Evolutionary conservation across 495 filamentous ascomycete genomes (phyloP).

Genomic region (Aspergillus avenaceus): DNA sequence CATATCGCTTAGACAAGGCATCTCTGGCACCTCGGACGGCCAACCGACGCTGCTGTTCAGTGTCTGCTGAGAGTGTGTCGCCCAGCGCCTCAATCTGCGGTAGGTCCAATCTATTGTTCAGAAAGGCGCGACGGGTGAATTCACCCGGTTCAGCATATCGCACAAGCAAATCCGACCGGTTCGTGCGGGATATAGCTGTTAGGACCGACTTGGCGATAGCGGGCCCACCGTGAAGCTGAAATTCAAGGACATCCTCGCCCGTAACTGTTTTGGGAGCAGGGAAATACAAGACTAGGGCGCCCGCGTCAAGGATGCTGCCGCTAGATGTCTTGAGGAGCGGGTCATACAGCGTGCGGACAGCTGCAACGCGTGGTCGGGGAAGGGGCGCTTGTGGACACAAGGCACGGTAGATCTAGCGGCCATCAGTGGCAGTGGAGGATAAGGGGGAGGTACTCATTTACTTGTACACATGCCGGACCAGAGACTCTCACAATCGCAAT

Average conservation of each 20-base stretch:
- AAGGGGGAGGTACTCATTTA: too few relatives aligned
- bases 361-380: constrained; percentile 72
- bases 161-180: constrained; percentile 35
- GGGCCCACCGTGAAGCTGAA: constrained; percentile 90
- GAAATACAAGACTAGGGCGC: constrained; percentile 84
- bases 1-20: constrained; percentile 72
- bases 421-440: too few relatives aligned
- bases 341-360: constrained; percentile 70
- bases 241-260: constrained; percentile 86
- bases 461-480: constrained; percentile 67
- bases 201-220: constrained; percentile 86
- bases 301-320: constrained; percentile 67
- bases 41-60: constrained; percentile 86
- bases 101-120: constrained; percentile 79
- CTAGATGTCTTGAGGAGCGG: constrained; percentile 42
- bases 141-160: constrained; percentile 94
- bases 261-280: constrained; percentile 80
- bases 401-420: constrained; percentile 68
- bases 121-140: constrained; percentile 89
- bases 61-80: constrained; percentile 80
- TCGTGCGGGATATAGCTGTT: constrained; percentile 60
- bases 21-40: constrained; percentile 75
- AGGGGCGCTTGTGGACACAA: constrained; percentile 64
- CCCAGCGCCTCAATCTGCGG: constrained; percentile 93
- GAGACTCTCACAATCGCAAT: constrained; percentile 91